These are phyloP conservation scores for Theileria sp. DNA, from an alignment of 169 alveolate species.

Conservation along the genomic window DNA sequence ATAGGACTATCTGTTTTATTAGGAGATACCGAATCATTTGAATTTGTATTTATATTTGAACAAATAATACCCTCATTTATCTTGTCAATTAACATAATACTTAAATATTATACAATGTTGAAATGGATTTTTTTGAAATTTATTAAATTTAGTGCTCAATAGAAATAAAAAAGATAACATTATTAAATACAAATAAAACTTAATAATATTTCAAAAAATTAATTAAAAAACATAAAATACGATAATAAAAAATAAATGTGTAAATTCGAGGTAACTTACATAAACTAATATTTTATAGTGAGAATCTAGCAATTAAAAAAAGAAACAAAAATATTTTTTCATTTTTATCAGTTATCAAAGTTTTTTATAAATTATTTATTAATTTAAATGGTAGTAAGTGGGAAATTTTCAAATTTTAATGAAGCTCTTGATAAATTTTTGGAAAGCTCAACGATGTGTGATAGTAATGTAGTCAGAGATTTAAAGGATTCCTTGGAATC, in stretches of 20 bases:
- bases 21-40: not conserved
- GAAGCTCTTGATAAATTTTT: conserved; percentile 13
- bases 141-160: not conserved
- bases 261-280: not conserved
- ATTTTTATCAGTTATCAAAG: not conserved
- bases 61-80: not conserved
- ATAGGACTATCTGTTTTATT: not conserved
- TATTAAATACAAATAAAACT: not conserved
- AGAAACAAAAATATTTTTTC: not conserved
- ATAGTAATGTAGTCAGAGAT: not conserved
- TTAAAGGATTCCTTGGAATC: not conserved
- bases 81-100: not conserved
- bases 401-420: not conserved
- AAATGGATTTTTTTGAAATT: too few relatives aligned
- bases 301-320: not conserved
- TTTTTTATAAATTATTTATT: not conserved
- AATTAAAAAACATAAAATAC: not conserved
- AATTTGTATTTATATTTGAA: not conserved
- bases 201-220: too few relatives aligned
- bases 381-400: not conserved
- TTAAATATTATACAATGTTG: not conserved
- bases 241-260: not conserved
- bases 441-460: not conserved
- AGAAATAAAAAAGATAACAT: not conserved
- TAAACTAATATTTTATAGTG: conserved; percentile 11